phyloP scores from a whole-genome alignment of 768 basidiomycete species.

The Agaricus subrufescens region DNA sequence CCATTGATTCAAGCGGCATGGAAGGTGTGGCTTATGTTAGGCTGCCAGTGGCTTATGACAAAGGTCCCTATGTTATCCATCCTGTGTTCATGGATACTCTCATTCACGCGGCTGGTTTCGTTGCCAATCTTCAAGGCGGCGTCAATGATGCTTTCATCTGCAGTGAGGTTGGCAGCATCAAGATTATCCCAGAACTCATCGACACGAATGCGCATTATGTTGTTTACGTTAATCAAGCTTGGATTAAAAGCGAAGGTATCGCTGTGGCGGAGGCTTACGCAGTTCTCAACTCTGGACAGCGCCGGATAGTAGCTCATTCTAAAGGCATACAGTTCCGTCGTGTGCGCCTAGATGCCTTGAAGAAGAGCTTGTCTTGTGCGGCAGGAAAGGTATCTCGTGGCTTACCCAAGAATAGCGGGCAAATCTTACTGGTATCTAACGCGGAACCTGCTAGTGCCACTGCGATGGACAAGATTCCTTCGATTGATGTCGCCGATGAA shows the following conservation, averaged over 20 bases:
- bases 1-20: slow-evolving; percentile 55
- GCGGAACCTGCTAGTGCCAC: neutral
- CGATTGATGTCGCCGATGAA: slow-evolving; percentile 19
- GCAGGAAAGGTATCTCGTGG: slow-evolving; percentile 14
- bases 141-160: slow-evolving; percentile 61
- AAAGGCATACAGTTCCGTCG: slow-evolving; percentile 55
- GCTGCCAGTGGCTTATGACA: slow-evolving; percentile 5
- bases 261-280: slow-evolving; percentile 22
- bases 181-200: slow-evolving; percentile 34
- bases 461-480: neutral
- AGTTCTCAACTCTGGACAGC: slow-evolving; percentile 44
- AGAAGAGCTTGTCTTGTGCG: slow-evolving; percentile 36
- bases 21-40: slow-evolving; percentile 51
- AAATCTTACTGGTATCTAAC: neutral
- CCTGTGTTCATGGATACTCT: slow-evolving; percentile 65
- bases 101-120: slow-evolving; percentile 66
- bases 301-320: slow-evolving; percentile 47
- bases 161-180: slow-evolving; percentile 44
- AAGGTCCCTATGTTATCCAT: slow-evolving; percentile 33
- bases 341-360: slow-evolving; percentile 48
- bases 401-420: neutral
- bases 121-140: slow-evolving; percentile 53
- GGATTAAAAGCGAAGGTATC: slow-evolving; percentile 8
- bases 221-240: slow-evolving; percentile 8
- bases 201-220: slow-evolving; percentile 19